These are phyloP conservation scores for Penicillium concentricum DNA, from an alignment of 2,329 filamentous ascomycete genomes.

Conservation along the genomic window DNA sequence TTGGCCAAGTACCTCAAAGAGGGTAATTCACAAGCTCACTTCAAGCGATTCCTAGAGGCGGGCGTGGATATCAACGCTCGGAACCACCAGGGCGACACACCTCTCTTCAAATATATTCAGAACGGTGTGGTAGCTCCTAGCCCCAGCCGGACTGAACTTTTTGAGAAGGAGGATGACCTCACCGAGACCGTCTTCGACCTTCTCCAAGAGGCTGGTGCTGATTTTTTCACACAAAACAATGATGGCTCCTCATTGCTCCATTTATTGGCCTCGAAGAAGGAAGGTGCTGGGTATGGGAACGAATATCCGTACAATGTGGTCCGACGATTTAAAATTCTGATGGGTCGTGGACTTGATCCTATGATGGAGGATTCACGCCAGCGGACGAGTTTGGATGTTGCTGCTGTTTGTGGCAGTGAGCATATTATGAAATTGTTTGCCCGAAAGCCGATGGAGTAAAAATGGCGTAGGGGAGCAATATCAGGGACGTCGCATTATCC, in stretches of 20 bases:
- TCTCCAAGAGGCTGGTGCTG: not conserved
- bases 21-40: not conserved
- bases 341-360: constrained; percentile 13
- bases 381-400: constrained; percentile 17
- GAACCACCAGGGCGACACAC: constrained; percentile 1
- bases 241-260: constrained; percentile 6
- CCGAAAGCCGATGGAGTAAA: not conserved
- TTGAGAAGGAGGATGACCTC: not conserved
- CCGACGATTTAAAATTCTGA: constrained; percentile 11
- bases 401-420: constrained; percentile 16
- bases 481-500: too few relatives aligned
- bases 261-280: constrained; percentile 1
- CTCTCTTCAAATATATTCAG: not conserved
- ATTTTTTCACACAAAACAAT: constrained; percentile 1
- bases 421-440: constrained; percentile 15
- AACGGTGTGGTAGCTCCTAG: not conserved
- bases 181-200: not conserved
- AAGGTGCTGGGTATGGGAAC: fast-evolving
- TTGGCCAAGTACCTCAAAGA: not conserved
- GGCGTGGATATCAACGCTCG: constrained; percentile 1
- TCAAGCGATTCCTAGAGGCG: not conserved
- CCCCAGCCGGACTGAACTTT: fast-evolving
- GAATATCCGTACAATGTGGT: not conserved
- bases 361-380: constrained; percentile 18
- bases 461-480: too few relatives aligned